A percentile compares a stretch with the other conserved stretches of the same genome.
Conservation (phyloP, 768 basidiomycete species). For the Boletus huronensis region DNA sequence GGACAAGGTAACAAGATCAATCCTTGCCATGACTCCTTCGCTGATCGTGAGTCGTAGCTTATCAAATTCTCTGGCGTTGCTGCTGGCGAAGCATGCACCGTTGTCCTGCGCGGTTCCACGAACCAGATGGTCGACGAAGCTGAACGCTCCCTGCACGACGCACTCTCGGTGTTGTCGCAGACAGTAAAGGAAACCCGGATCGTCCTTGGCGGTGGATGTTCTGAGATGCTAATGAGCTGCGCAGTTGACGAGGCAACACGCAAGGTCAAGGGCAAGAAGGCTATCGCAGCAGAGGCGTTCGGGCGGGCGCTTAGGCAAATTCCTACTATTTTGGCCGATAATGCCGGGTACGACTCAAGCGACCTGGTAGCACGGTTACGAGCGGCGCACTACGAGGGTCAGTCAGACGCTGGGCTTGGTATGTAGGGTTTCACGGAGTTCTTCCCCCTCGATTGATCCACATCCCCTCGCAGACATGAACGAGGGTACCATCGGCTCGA, state of each 20-base stretch:
- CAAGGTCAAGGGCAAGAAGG: conserved; percentile 89
- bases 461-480: conserved; percentile 70
- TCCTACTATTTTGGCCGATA: conserved; percentile 94
- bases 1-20: conserved; percentile 69
- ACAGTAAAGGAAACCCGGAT: conserved; percentile 96
- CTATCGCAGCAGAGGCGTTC: conserved; percentile 92
- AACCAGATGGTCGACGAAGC: conserved; percentile 99
- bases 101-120: conserved; percentile 95
- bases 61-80: conserved; percentile 99
- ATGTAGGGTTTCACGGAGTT: conserved; percentile 26
- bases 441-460: background rate
- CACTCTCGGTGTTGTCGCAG: conserved; percentile 94
- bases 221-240: conserved; percentile 97
- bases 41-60: conserved; percentile 49
- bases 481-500: conserved; percentile 77
- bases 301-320: conserved; percentile 87
- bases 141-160: conserved; percentile 95
- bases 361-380: conserved; percentile 88
- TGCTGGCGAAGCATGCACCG: conserved; percentile 96
- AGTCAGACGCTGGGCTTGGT: conserved; percentile 85
- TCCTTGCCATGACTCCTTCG: background rate
- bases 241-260: conserved; percentile 87
- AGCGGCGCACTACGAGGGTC: conserved; percentile 92
- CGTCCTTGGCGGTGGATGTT: conserved; percentile 93
- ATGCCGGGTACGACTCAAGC: conserved; percentile 96